Base-by-base conservation (phyloP, 345 rosid species). In the Eucalyptus marginata region DNA sequence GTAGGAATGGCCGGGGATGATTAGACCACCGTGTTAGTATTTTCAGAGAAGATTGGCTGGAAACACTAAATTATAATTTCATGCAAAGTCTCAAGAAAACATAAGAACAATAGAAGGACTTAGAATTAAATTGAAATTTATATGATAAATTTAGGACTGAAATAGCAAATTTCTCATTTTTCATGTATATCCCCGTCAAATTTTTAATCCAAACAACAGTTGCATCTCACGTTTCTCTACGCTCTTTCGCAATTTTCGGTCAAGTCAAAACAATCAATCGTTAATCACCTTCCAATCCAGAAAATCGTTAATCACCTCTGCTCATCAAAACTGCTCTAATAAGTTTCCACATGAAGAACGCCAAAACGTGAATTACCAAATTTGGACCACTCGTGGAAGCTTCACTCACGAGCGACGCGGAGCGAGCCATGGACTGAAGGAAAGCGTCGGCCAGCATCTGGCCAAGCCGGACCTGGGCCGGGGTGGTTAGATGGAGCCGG, bases 401-500 rank as follows among this genome's bases (percentile, higher is more conserved):
- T 62, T 49, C 52, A 47, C 83, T 71, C 31, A 31, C 44, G 50
- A 47, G 54, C 44, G 33, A 13, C 12, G 66, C 4, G 86, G 92
- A 87, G 64, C 76, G 85, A 56, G 91, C 52, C 36, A 4, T n/a
- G 86, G 89, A 90, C 47, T 33, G 88, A 40, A 93, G 91, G 89
- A 93, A 96, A 36, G 95, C 94, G 25, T 90, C 91, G 7, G 95
- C 96, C 91, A 97, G 86, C 95, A 90, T 95, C 58, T 90, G 91
- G 24, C 99, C 99, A 7, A 96, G 92, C 90, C 89, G 94, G 46
- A 95, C 98, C 93, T 96, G 96, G 49, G 96, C 88, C 12, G 90
- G 87, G 54, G 98, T 93, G n/a, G 98, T 92, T 44, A 97, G 94
- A 90, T 97, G 99, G 87, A 96, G 93, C 86, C 92, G 90, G 83